Evolutionary conservation across 768 basidiomycete genomes (phyloP), one percentile per base, ranked within the genome.

Genomic region (Phaeotremella fagi): DNA sequence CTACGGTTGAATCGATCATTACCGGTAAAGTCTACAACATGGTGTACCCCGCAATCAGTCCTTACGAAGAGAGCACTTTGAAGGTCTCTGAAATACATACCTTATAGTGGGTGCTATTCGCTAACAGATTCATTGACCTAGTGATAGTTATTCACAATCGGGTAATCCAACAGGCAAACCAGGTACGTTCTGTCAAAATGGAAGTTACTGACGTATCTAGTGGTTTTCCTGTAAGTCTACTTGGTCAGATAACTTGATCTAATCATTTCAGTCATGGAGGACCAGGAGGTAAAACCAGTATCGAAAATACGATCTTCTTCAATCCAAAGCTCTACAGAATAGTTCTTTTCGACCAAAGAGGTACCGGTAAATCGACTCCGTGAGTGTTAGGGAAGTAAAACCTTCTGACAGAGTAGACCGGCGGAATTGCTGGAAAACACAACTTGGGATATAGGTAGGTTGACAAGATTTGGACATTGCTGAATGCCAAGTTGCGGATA

Each of bases 331-430:
- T 88, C 68, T 94, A 91, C 79, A 48, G 71, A 1, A 88, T 92
- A 64, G 75, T 94, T 56, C 80, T 94, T 22, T 83, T 90, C 61
- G 91, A 95, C 75, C 92, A 97, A 74, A 80, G 92, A 55, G 92
- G 92, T 14, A 73, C 86, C 16, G 92, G 92, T 18, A 86, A 88
- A 64, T 89, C 87, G 15, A 87, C 80, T 0, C 91, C 91, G 83
- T 88, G 71, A 57, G 83, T 78, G 27, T 54, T 16, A 33, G 15
- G 36, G 14, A 16, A 20, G 2, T 16, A 3, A 36, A 49, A 48
- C 11, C 48, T 38, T 47, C 59, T 45, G n/a, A 52, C 51, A 36
- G 54, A 50, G 20, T 63, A 90, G 87, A 74, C 80, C 70, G 50
- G 90, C 90, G 7, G 85, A 74, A 28, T 73, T 85, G 1, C 84